These are phyloP conservation scores for Phanerodontia chrysosporium DNA, from an alignment of 768 basidiomycete species.

Conservation along the genomic window DNA sequence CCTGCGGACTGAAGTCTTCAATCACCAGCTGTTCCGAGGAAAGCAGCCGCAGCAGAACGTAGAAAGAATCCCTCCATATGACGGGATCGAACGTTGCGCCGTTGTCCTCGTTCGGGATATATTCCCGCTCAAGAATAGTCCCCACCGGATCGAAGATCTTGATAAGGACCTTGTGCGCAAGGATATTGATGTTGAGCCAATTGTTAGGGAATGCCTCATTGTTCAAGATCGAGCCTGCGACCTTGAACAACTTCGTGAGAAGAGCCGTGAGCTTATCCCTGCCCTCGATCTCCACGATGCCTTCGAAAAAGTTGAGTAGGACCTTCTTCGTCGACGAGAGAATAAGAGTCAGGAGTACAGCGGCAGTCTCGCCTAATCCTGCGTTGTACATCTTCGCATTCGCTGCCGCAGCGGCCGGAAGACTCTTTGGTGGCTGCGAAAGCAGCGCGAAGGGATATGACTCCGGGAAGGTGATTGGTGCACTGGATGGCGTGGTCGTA, in stretches of 20 bases:
- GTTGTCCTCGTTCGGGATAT: conserved; percentile 66
- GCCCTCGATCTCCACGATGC: conserved; percentile 85
- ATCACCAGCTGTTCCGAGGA: conserved; percentile 90
- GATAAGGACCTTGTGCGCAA: conserved; percentile 84
- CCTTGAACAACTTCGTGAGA: conserved; percentile 76
- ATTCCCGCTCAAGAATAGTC: conserved; percentile 71
- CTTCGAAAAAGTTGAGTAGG: conserved; percentile 74
- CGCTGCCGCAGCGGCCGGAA: conserved; percentile 28
- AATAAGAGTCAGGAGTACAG: conserved; percentile 79
- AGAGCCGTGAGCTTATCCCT: conserved; percentile 69
- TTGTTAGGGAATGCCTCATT: conserved; percentile 86
- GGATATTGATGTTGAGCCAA: conserved; percentile 89
- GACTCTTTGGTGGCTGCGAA: conserved; percentile 56
- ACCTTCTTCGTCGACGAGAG: conserved; percentile 76
- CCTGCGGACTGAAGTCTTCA: conserved; percentile 94
- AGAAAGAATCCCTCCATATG: conserved; percentile 80
- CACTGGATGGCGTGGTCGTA: conserved; percentile 49
- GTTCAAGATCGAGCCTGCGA: conserved; percentile 74
- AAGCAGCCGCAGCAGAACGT: conserved; percentile 78
- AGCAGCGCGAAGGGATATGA: conserved; percentile 90
- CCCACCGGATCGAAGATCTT: conserved; percentile 85
- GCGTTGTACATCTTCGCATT: conserved; percentile 51
- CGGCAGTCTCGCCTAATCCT: conserved; percentile 79
- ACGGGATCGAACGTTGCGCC: conserved; percentile 65
- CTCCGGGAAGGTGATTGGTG: conserved; percentile 87